Conservation (phyloP, 345 rosid species). For the Murraya koenigii region DNA sequence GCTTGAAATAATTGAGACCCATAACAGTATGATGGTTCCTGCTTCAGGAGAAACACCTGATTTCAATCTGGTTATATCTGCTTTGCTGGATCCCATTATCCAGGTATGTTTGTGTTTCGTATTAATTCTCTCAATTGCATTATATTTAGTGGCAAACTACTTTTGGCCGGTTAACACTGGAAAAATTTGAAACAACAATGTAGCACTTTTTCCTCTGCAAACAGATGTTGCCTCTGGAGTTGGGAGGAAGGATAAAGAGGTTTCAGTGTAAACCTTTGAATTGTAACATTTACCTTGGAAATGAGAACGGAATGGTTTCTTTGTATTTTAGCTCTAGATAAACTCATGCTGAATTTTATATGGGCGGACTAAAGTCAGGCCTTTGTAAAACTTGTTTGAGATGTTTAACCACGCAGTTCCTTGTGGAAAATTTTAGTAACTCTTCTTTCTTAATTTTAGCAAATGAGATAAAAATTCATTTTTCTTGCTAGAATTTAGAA, state of each 20-base stretch:
- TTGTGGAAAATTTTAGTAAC: neutral
- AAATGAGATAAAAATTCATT: neutral
- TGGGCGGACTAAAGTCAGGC: neutral
- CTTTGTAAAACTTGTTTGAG: neutral
- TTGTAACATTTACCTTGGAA: neutral
- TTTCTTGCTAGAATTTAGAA: neutral
- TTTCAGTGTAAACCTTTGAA: neutral
- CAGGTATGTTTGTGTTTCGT: constrained; percentile 51
- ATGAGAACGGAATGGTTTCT: neutral
- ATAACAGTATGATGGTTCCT: constrained; percentile 83
- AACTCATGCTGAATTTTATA: neutral
- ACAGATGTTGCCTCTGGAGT: neutral
- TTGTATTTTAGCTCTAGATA: neutral
- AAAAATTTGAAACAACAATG: neutral
- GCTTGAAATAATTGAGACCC: constrained; percentile 84
- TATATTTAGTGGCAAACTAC: neutral
- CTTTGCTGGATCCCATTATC: constrained; percentile 89
- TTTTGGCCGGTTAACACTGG: neutral
- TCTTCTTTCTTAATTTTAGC: constrained; percentile 1
- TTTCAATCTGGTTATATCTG: constrained; percentile 81
- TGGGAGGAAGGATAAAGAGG: neutral
- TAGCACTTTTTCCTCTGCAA: neutral
- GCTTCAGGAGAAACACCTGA: constrained; percentile 57
- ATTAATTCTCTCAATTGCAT: neutral
- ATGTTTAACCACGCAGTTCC: neutral